Percentiles rank a stretch among this genome's conserved stretches.
phyloP scores from a whole-genome alignment of 305 asterid genomes.

The Solanum chacoense region DNA sequence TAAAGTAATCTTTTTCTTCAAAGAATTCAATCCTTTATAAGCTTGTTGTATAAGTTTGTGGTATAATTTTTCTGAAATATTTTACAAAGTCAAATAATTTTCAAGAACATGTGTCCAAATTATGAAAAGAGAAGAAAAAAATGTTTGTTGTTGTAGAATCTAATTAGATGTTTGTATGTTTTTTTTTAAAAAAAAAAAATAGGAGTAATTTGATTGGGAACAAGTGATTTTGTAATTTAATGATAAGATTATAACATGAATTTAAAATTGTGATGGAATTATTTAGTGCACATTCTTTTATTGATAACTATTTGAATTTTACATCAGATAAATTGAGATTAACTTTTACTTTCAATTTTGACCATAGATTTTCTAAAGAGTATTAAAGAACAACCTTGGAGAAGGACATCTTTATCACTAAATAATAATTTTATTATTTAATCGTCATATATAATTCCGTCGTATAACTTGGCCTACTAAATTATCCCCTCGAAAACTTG shows the following conservation, averaged over 20 bases:
- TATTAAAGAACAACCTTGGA: neutral
- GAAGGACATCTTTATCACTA: neutral
- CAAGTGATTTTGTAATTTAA: neutral
- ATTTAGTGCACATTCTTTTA: neutral
- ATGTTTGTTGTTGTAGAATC: neutral
- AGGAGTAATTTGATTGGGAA: neutral
- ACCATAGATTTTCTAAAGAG: neutral
- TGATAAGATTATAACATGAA: neutral
- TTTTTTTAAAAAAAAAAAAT: too few relatives aligned
- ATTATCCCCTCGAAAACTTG: neutral
- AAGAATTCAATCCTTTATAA: neutral
- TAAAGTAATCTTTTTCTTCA: neutral
- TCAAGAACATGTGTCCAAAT: neutral
- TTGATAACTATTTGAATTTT: neutral
- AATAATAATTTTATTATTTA: neutral
- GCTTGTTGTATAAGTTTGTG: neutral
- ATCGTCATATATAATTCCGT: neutral
- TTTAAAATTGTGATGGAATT: neutral
- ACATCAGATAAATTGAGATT: neutral
- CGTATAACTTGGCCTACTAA: neutral
- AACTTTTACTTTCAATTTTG: neutral
- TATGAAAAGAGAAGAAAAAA: neutral
- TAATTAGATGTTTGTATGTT: neutral
- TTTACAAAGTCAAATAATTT: neutral
- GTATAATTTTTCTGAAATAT: neutral